phyloP scores from a whole-genome alignment of 108 stramenopile species.

The Skeletonema menzelii region DNA sequence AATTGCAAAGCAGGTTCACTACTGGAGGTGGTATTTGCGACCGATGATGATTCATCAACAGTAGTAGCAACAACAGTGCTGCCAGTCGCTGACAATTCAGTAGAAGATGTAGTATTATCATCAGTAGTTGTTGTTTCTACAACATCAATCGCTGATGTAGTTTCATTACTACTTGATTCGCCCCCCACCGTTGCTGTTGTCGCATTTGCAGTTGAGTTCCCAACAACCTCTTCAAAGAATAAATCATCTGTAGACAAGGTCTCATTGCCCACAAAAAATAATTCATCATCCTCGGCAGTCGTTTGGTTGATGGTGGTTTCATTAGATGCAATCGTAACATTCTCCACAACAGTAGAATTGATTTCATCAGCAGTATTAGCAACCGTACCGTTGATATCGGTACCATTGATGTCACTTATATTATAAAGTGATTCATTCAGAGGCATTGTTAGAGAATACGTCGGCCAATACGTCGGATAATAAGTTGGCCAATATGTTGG shows the following conservation, averaged over 20 bases:
- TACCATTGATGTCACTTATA: too few species aligned
- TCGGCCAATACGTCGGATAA: neutral
- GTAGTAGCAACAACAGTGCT: neutral
- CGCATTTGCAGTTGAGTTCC: too few species aligned
- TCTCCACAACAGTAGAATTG: neutral
- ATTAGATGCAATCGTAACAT: neutral
- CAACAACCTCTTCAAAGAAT: too few species aligned
- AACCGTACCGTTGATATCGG: neutral
- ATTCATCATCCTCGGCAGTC: too few species aligned
- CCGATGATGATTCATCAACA: too few species aligned
- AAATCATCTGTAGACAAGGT: too few species aligned
- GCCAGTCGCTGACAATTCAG: neutral
- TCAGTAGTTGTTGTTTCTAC: neutral
- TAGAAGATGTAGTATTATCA: neutral
- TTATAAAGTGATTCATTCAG: neutral
- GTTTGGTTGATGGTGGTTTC: too few species aligned
- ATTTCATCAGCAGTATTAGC: neutral
- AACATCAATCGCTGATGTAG: neutral
- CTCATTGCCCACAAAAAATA: too few species aligned
- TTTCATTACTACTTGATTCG: neutral
- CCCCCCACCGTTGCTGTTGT: too few species aligned
- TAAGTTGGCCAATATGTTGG: neutral
- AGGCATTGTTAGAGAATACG: neutral
- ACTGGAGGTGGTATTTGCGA: too few species aligned
- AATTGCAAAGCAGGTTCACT: too few species aligned